These are phyloP conservation scores for Trypanosoma melophagium DNA, from an alignment of 208 protist genomes.

Conservation along the genomic window DNA sequence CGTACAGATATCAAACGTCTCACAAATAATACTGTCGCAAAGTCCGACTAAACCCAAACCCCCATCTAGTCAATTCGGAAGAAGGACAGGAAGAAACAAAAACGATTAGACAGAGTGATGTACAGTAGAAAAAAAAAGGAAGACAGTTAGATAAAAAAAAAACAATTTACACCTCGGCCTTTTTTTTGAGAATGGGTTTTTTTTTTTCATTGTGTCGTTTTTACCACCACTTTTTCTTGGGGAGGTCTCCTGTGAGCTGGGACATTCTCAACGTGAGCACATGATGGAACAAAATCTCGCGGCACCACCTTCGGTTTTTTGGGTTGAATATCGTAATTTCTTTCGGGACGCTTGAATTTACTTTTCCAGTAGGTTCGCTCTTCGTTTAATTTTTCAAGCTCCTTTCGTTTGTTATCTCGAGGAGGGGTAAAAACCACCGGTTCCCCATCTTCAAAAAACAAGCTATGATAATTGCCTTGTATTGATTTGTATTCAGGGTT, in stretches of 20 bases:
- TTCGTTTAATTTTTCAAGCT: slow-evolving; percentile 47
- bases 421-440: slow-evolving; percentile 52
- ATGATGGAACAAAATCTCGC: slow-evolving; percentile 75
- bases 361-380: slow-evolving; percentile 29
- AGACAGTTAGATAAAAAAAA: slow-evolving; percentile 17
- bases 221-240: slow-evolving; percentile 6
- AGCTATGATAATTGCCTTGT: slow-evolving; percentile 65
- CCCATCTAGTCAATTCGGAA: slow-evolving; percentile 9
- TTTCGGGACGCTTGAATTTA: slow-evolving; percentile 13
- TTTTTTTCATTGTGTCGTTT: slow-evolving; percentile 18
- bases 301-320: slow-evolving; percentile 51
- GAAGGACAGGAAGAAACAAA: slow-evolving; percentile 1
- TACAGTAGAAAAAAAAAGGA: slow-evolving; percentile 21
- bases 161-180: neutral
- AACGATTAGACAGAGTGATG: neutral
- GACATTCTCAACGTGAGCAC: slow-evolving; percentile 46
- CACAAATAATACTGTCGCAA: neutral
- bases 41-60: neutral
- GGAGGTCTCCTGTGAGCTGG: slow-evolving; percentile 12
- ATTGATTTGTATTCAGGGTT: slow-evolving; percentile 26
- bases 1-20: neutral
- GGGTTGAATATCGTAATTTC: slow-evolving; percentile 27
- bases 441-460: slow-evolving; percentile 73
- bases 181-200: neutral
- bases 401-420: slow-evolving; percentile 64